phyloP scores from a whole-genome alignment of 1,284 basidiomycete genomes.

The Microbotryomycetes sp. region DNA sequence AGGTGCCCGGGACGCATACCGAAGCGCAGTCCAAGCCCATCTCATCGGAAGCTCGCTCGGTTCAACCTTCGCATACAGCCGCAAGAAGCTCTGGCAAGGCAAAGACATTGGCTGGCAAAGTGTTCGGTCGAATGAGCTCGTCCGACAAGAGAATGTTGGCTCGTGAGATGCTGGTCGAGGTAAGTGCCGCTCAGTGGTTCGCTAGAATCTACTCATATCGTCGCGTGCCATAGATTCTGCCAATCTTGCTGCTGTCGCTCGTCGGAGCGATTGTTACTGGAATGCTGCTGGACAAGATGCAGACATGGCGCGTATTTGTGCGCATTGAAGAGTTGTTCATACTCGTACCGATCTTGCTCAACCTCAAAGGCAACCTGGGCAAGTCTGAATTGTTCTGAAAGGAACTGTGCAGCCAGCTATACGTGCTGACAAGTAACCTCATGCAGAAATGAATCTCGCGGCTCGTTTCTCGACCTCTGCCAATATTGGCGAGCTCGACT shows the following conservation, averaged over 20 bases:
- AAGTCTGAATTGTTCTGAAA: not conserved
- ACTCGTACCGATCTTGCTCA: conserved; percentile 88
- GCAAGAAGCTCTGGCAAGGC: not conserved
- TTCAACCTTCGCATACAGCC: too few species aligned
- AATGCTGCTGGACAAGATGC: conserved; percentile 26
- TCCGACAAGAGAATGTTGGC: conserved; percentile 12
- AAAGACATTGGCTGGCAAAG: not conserved
- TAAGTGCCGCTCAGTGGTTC: too few species aligned
- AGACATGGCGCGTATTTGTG: conserved; percentile 84
- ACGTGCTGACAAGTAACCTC: not conserved
- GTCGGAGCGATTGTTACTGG: conserved; percentile 31
- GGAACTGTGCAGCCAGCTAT: not conserved
- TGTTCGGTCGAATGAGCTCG: conserved; percentile 10
- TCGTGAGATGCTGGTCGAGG: conserved; percentile 28
- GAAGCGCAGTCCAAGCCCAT: not conserved
- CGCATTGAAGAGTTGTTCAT: conserved; percentile 92
- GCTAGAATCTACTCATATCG: too few species aligned
- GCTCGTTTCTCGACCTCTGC: conserved; percentile 48
- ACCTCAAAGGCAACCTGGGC: conserved; percentile 78
- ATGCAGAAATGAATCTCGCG: conserved; percentile 67
- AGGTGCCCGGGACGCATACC: not conserved
- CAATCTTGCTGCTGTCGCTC: conserved; percentile 31
- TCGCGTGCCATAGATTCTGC: conserved; percentile 31
- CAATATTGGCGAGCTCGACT: conserved; percentile 81
- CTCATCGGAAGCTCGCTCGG: too few species aligned